These are phyloP conservation scores for Trametes punicea DNA, from an alignment of 768 basidiomycete species.

Conservation along the genomic window DNA sequence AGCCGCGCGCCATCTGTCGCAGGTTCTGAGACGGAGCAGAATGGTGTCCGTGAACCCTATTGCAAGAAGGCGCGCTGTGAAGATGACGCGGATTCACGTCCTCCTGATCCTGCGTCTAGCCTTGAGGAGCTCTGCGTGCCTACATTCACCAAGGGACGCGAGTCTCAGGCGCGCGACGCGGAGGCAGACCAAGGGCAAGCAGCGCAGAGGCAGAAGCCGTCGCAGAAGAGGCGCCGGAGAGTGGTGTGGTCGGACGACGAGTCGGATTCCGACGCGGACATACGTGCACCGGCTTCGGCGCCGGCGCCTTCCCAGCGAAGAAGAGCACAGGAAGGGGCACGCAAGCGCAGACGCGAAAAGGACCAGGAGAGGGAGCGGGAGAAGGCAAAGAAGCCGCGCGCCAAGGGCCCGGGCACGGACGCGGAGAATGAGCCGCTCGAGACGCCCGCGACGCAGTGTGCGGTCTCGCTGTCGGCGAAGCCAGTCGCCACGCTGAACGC, in stretches of 20 bases:
- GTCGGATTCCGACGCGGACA: conserved; percentile 8
- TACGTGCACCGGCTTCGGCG: not conserved
- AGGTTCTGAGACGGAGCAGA: not conserved
- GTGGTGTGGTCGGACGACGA: conserved; percentile 20
- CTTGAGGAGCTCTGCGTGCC: not conserved
- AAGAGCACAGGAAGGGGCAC: not conserved
- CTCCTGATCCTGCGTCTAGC: not conserved
- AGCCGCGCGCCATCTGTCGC: conserved; percentile 1
- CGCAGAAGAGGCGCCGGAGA: conserved; percentile 12
- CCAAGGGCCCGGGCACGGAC: not conserved
- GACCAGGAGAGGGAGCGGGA: not conserved
- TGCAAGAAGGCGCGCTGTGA: conserved; percentile 9
- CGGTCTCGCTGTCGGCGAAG: not conserved
- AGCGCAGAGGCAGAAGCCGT: not conserved
- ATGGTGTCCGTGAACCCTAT: not conserved
- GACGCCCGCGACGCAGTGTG: not conserved
- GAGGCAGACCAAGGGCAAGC: not conserved
- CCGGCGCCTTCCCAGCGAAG: not conserved
- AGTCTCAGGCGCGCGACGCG: not conserved
- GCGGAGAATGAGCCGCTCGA: conserved; percentile 13
- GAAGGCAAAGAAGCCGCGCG: not conserved
- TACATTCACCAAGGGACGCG: not conserved
- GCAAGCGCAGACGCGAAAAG: conserved; percentile 3
- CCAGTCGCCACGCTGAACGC: not conserved
- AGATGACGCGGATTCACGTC: not conserved